These are phyloP conservation scores for Naematelia encephala DNA, from an alignment of 768 basidiomycete species.

Conservation along the genomic window DNA sequence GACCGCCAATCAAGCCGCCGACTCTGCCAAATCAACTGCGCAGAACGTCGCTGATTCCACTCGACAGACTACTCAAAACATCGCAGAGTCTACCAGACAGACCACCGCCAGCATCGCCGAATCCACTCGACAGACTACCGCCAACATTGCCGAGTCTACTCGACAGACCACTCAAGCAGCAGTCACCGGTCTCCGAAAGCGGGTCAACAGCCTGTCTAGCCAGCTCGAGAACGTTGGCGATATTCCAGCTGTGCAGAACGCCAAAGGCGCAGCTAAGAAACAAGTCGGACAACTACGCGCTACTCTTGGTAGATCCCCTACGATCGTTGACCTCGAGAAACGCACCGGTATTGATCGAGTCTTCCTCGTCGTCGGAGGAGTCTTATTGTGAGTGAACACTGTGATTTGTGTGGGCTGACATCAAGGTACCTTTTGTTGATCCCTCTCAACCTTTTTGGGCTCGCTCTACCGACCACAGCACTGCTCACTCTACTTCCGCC, in stretches of 20 bases:
- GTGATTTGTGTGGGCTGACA: neutral
- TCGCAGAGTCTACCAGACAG: neutral
- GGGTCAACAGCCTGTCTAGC: constrained; percentile 20
- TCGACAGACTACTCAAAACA: neutral
- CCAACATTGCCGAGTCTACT: neutral
- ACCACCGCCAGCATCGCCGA: neutral
- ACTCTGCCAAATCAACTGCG: too few species aligned
- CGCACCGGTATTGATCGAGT: constrained; percentile 36
- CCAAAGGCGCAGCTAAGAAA: constrained; percentile 23
- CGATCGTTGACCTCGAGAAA: constrained; percentile 34
- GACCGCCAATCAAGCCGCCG: too few species aligned
- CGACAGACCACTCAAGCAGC: neutral
- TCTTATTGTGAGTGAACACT: neutral
- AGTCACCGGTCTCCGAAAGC: constrained; percentile 24
- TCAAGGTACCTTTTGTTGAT: constrained; percentile 41
- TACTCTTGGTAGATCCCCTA: constrained; percentile 22
- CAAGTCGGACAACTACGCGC: constrained; percentile 31
- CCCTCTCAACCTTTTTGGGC: constrained; percentile 41
- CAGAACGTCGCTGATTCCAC: neutral
- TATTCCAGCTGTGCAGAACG: constrained; percentile 37
- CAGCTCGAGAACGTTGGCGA: constrained; percentile 28
- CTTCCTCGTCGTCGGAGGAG: constrained; percentile 29
- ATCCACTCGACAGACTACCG: neutral
- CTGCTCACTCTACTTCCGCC: constrained; percentile 41
- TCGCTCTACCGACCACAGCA: constrained; percentile 34